These are phyloP conservation scores for Daldinia concentrica DNA, from an alignment of 495 filamentous ascomycete species.

Conservation along the genomic window DNA sequence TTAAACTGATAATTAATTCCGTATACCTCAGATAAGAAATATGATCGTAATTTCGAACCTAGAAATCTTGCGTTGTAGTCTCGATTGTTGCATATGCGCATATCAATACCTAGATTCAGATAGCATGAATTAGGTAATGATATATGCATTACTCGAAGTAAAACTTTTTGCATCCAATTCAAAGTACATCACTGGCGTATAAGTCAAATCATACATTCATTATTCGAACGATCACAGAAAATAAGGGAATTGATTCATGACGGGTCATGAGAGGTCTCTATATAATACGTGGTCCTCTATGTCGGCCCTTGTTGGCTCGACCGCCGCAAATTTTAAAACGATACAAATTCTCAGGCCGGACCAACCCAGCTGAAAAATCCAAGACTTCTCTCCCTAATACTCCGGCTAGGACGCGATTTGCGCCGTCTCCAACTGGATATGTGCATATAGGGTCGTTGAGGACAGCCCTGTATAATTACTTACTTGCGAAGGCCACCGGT, in stretches of 20 bases:
- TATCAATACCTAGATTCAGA: background rate
- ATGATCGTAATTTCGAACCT: no score
- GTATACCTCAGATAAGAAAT: no score
- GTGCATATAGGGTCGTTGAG: conserved; percentile 90
- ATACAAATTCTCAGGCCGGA: conserved; percentile 37
- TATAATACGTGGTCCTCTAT: conserved; percentile 30
- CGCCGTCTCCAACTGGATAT: conserved; percentile 93
- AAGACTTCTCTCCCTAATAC: conserved; percentile 57
- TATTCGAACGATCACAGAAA: background rate
- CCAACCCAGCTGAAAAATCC: conserved; percentile 1
- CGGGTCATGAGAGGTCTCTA: conserved; percentile 39
- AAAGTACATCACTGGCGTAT: background rate
- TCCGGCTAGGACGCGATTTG: conserved; percentile 91
- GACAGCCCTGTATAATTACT: conserved; percentile 92
- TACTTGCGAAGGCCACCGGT: conserved; percentile 84
- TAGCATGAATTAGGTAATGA: background rate
- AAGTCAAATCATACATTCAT: background rate
- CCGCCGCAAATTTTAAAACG: conserved; percentile 37
- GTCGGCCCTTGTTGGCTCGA: conserved; percentile 23
- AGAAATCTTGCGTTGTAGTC: background rate
- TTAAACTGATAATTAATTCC: background rate
- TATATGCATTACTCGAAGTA: background rate
- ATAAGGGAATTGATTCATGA: conserved; percentile 1
- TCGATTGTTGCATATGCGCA: background rate
- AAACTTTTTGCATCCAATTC: background rate